phyloP scores from a whole-genome alignment of 139 green algal species.

The Chlorella vulgaris region DNA sequence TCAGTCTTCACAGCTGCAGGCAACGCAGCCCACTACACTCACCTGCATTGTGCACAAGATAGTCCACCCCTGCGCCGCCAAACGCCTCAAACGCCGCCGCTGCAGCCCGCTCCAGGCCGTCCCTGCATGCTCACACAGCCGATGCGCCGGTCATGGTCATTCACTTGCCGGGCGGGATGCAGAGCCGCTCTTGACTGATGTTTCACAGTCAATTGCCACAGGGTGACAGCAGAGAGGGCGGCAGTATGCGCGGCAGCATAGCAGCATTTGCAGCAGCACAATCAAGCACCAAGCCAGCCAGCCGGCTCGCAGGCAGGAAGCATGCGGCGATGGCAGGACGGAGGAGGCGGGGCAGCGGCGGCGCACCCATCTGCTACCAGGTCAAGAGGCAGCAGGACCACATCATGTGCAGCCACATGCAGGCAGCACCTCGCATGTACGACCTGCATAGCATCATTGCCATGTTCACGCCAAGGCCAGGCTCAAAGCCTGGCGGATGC shows the following conservation, averaged over 20 bases:
- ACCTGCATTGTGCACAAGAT: constrained; percentile 79
- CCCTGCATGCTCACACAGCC: neutral
- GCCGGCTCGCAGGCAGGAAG: neutral
- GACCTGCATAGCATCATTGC: constrained; percentile 27
- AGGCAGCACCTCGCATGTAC: constrained; percentile 51
- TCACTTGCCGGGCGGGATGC: too few species aligned
- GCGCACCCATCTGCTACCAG: constrained; percentile 46
- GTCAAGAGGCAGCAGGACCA: constrained; percentile 77
- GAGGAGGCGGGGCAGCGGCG: neutral
- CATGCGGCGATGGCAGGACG: neutral
- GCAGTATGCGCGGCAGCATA: too few species aligned
- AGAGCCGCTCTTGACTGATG: too few species aligned
- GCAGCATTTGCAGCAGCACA: too few species aligned
- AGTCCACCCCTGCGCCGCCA: constrained; percentile 64
- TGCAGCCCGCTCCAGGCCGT: constrained; percentile 14
- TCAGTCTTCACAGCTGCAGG: neutral
- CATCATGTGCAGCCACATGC: constrained; percentile 19
- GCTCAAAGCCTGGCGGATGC: neutral
- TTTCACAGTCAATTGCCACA: too few species aligned
- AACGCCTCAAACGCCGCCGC: constrained; percentile 55
- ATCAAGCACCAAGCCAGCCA: too few species aligned
- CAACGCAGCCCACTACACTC: constrained; percentile 9
- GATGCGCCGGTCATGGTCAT: constrained; percentile 37
- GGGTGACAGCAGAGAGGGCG: too few species aligned
- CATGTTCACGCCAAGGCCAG: neutral